A percentile compares a stretch with the other conserved stretches of the same genome.
These are phyloP conservation scores for Globisporangium emineosum DNA, from an alignment of 352 stramenopile genomes.

Conservation along the genomic window DNA sequence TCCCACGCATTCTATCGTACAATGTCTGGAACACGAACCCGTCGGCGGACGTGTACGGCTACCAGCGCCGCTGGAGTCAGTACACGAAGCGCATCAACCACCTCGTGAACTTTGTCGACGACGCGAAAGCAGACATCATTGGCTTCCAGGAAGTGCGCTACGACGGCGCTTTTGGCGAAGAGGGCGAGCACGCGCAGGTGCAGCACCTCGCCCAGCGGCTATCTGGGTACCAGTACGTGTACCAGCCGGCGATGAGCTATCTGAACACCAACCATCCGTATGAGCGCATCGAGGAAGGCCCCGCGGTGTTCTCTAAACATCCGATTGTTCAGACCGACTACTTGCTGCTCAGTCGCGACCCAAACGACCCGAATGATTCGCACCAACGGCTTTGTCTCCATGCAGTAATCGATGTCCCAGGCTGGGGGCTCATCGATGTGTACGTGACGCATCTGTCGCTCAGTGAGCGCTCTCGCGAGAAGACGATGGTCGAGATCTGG, in stretches of 20 bases:
- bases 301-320: constrained; percentile 76
- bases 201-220: constrained; percentile 67
- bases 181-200: constrained; percentile 67
- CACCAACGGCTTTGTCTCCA: constrained; percentile 86
- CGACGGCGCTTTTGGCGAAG: constrained; percentile 67
- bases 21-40: constrained; percentile 91
- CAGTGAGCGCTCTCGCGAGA: constrained; percentile 64
- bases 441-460: constrained; percentile 88
- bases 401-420: constrained; percentile 60
- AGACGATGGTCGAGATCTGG: constrained; percentile 81
- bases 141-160: constrained; percentile 87
- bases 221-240: constrained; percentile 78
- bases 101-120: constrained; percentile 49
- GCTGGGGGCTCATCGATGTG: constrained; percentile 72
- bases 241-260: constrained; percentile 86
- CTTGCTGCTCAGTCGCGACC: constrained; percentile 69
- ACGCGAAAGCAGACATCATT: constrained; percentile 63
- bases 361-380: constrained; percentile 80
- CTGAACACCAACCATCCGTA: constrained; percentile 49
- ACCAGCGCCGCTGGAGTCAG: constrained; percentile 51
- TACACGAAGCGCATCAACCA: constrained; percentile 79
- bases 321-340: constrained; percentile 83
- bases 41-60: constrained; percentile 59
- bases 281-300: constrained; percentile 84
- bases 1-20: constrained; percentile 77